phyloP scores from a whole-genome alignment of 495 filamentous ascomycete genomes.

The Hapsidospora chrysogenum region DNA sequence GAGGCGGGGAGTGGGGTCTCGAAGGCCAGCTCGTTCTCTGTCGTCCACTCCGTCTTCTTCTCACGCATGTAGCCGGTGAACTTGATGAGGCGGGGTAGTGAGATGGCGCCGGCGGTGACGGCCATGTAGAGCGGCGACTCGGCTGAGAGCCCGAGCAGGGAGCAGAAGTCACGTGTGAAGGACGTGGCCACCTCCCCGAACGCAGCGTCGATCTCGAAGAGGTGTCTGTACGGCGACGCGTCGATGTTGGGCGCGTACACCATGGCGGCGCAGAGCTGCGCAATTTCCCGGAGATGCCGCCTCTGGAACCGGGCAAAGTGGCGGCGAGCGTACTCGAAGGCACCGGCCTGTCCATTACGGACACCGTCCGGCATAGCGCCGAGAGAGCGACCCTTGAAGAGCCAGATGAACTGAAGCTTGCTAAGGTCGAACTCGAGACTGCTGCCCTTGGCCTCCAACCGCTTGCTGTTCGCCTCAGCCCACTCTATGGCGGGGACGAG shows the following conservation, averaged over 20 bases:
- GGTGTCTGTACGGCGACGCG: slow-evolving; percentile 52
- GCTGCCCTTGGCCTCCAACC: slow-evolving; percentile 67
- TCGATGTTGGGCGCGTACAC: slow-evolving; percentile 52
- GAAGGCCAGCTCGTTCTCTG: slow-evolving; percentile 74
- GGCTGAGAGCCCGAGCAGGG: slow-evolving; percentile 71
- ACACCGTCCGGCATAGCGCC: slow-evolving; percentile 28
- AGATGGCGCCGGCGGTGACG: slow-evolving; percentile 79
- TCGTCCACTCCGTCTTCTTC: slow-evolving; percentile 89
- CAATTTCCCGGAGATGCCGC: slow-evolving; percentile 57
- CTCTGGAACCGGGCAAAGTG: slow-evolving; percentile 39
- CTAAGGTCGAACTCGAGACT: slow-evolving; percentile 91
- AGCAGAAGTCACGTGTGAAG: slow-evolving; percentile 91
- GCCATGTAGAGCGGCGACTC: slow-evolving; percentile 85
- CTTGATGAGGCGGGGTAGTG: slow-evolving; percentile 71
- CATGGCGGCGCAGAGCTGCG: slow-evolving; percentile 62
- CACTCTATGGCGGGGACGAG: slow-evolving; percentile 73
- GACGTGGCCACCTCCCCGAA: slow-evolving; percentile 69
- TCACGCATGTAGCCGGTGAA: slow-evolving; percentile 66
- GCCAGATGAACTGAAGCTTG: slow-evolving; percentile 71
- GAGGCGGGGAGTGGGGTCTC: slow-evolving; percentile 76
- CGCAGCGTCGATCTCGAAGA: slow-evolving; percentile 55
- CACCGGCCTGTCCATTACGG: slow-evolving; percentile 25
- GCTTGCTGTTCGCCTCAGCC: slow-evolving; percentile 51
- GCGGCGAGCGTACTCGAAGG: slow-evolving; percentile 53
- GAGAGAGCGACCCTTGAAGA: slow-evolving; percentile 39